Conservation (phyloP, 306 rosid genomes). For the Hylodesmum podocarpum region DNA sequence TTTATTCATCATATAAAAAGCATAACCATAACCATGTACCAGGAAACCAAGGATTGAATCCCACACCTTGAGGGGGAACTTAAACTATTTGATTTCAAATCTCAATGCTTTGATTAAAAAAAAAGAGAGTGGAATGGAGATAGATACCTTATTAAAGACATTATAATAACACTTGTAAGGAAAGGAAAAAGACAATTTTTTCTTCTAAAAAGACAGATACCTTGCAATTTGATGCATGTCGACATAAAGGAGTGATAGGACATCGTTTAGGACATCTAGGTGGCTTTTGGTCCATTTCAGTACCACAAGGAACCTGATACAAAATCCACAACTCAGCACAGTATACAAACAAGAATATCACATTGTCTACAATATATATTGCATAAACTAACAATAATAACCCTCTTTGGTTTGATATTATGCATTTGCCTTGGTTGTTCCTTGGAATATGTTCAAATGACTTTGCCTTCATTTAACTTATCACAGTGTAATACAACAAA, state of each 20-base stretch:
- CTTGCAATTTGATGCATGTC: conserved; percentile 71
- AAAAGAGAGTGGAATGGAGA: neutral
- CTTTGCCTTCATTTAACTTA: neutral
- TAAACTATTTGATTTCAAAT: neutral
- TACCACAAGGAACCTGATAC: conserved; percentile 92
- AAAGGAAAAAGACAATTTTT: neutral
- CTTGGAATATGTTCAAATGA: neutral
- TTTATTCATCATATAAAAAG: neutral
- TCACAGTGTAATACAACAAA: neutral
- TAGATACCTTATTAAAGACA: neutral
- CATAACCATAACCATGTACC: neutral
- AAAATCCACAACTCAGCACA: conserved; percentile 35
- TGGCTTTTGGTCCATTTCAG: conserved; percentile 91
- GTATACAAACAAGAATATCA: neutral
- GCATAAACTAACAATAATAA: neutral
- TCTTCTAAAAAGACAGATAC: conserved; percentile 36
- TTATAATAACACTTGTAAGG: neutral
- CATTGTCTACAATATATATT: conserved; percentile 2
- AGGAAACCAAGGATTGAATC: neutral
- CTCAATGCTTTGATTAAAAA: neutral
- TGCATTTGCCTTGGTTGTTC: conserved; percentile 2
- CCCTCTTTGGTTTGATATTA: neutral
- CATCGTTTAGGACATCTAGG: conserved; percentile 84
- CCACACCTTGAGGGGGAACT: neutral
- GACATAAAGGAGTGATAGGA: conserved; percentile 66